Evolutionary conservation across 768 basidiomycete species (phyloP).

Genomic region (Rhizopogon rudus): DNA sequence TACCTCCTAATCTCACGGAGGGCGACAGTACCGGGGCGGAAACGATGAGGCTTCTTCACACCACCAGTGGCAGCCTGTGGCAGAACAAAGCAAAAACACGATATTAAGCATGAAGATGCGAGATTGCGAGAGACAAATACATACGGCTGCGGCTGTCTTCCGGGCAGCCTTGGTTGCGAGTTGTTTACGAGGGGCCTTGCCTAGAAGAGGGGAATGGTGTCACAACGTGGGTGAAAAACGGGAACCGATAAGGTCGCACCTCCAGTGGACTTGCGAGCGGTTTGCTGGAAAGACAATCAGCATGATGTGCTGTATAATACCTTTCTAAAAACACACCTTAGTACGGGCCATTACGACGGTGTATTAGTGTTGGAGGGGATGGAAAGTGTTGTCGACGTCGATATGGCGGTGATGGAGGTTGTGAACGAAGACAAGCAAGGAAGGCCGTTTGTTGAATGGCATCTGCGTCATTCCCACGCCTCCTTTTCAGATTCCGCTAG

Average conservation of each 20-base stretch:
- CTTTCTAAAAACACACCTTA: slow-evolving; percentile 46
- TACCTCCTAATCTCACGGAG: slow-evolving; percentile 98
- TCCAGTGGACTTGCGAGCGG: slow-evolving; percentile 98
- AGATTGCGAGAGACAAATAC: slow-evolving; percentile 20
- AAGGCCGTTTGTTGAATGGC: slow-evolving; percentile 15
- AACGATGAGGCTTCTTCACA: slow-evolving; percentile 99
- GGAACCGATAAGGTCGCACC: slow-evolving; percentile 44
- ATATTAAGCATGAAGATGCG: neutral
- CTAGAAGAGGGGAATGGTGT: slow-evolving; percentile 34
- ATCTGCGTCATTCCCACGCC: slow-evolving; percentile 24
- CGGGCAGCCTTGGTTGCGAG: slow-evolving; percentile 94
- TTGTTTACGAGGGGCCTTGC: slow-evolving; percentile 90
- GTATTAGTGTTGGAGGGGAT: neutral
- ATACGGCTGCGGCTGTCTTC: slow-evolving; percentile 72
- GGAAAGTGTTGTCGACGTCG: neutral
- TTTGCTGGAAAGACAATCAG: slow-evolving; percentile 59
- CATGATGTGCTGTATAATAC: slow-evolving; percentile 2
- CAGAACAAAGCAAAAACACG: slow-evolving; percentile 6
- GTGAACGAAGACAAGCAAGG: slow-evolving; percentile 6
- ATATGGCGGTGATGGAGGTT: slow-evolving; percentile 1
- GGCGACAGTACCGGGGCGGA: slow-evolving; percentile 96
- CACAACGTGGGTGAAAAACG: slow-evolving; percentile 11
- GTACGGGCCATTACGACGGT: slow-evolving; percentile 71
- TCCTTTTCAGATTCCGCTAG: slow-evolving; percentile 23
- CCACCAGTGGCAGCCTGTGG: slow-evolving; percentile 78